Evolutionary conservation across 2,329 filamentous ascomycete genomes (phyloP), one percentile per base, ranked within the genome.

Genomic region (Zymoseptoria pseudotritici): DNA sequence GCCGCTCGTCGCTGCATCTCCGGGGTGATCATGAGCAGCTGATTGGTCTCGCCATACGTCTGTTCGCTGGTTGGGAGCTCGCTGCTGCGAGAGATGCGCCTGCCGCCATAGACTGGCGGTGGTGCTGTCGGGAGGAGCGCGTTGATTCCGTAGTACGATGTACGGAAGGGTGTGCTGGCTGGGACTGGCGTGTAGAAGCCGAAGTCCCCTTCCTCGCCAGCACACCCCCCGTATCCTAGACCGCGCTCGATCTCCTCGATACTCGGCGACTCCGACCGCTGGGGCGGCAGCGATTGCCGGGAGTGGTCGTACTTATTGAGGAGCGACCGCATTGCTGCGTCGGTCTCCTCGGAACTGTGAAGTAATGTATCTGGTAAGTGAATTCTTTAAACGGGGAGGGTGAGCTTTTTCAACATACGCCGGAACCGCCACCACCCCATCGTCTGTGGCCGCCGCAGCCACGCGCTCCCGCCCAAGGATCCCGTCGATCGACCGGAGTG

Each of bases 281-380:
- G 20, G 36, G 36, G 36, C 17, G 36, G 20, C 52, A 53, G 20
- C 53, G 24, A 57, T 53, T 53, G n/a, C 13, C 63, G 57, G 20
- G 67, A 66, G 61, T 69, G 66, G 53, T 68, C 66, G 58, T 72
- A 72, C n/a, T 57, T 59, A 11, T 64, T 65, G 50, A 70, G 50
- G 53, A 72, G 29, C 22, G 52, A 53, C n/a, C 50, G 50, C 50
- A 52, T 67, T 19, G 63, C 63, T 24, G 56, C 59, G 53, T 69
- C 66, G 50, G 61, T 62, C 46, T 66, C 63, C 50, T 55, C 61
- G 29, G 57, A 58, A 62, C 69, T 71, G 66, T 65, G 61, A 58
- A 58, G 64, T 63, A 59, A 70, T 70, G 64, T 61, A 66, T 63
- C 66, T 72, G 64, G 70, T 72, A 71, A 72, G 68, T 72, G 70